Evolutionary conservation across 139 green algal genomes (phyloP), one percentile per base, ranked within the genome.

Genomic region (Zygnema circumcarinatum): DNA sequence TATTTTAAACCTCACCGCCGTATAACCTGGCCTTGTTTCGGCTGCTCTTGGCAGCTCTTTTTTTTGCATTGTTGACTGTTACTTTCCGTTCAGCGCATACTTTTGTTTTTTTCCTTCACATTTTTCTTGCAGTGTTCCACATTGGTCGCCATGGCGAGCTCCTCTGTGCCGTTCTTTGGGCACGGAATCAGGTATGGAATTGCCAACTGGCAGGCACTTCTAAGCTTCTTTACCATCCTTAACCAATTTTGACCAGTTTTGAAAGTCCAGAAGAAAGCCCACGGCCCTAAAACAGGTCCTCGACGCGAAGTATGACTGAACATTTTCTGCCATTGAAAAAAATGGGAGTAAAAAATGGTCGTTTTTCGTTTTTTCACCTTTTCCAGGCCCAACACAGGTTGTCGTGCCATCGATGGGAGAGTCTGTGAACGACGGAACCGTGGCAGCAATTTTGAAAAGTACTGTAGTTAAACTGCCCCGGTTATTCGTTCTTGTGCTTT

Each of bases 361-460:
- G 7, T 62, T 62, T 62, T 62, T 16, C 16, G 16, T 25, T 62
- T 78, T 38, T 78, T 39, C 16, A 52, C 16, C 7, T 38, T 39
- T 3, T 38, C 7, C 69, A 78, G 69, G 36, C 16, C 16, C 69
- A 16, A 39, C 16, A 22, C 69, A 20, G 7, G 76, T 89, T 16
- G 25, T 84, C 29, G 89, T 92, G 29, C 90, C 90, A 1, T 41
- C 31, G 11, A 93, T 93, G 90, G 90, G 90, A 47, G 90, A 93
- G 53, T 93, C 90, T 36, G 84, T 93, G 21, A 91, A 85, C 20
- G 90, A 93, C 21, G 90, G 90, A 36, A 79, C 32, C 83, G 86
- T 93, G 21, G 90, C 90, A 68, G 67, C 47, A 2, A 74, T 93
- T 72, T 33, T 93, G 20, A 93, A 93, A 40, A 56, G 86, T 90